A percentile compares a stretch with the other conserved stretches of the same genome.
Evolutionary conservation across 306 rosid species (phyloP).

Genomic region (Erythrophleum fordii): DNA sequence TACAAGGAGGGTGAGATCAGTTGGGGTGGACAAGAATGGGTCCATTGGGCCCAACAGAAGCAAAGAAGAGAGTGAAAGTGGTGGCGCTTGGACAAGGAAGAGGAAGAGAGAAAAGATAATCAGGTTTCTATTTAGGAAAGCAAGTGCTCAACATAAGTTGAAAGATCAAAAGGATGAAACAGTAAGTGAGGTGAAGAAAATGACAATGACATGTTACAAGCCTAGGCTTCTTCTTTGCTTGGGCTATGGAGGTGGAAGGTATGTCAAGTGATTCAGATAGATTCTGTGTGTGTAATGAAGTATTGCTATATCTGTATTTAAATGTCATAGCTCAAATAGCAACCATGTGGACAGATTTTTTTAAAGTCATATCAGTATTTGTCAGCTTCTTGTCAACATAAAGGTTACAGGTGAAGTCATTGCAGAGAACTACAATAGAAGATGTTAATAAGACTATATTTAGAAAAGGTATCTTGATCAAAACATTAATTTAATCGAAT

Average conservation of each 20-base stretch:
- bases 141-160: constrained; percentile 34
- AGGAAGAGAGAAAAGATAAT: constrained; percentile 45
- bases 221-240: constrained; percentile 58
- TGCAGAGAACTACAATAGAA: too few species aligned
- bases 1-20: constrained; percentile 55
- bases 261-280: constrained; percentile 34
- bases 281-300: constrained; percentile 1
- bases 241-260: constrained; percentile 48
- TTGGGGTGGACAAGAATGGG: constrained; percentile 35
- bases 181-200: constrained; percentile 40
- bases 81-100: constrained; percentile 40
- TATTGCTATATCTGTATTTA: neutral
- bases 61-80: constrained; percentile 37
- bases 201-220: constrained; percentile 47
- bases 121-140: constrained; percentile 50
- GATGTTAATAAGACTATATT: too few species aligned
- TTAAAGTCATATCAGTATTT: too few species aligned
- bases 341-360: too few species aligned
- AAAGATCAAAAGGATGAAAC: constrained; percentile 38
- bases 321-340: too few species aligned
- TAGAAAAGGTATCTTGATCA: neutral
- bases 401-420: too few species aligned
- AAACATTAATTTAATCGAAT: too few species aligned
- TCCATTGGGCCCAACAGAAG: constrained; percentile 16
- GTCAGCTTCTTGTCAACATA: too few species aligned